phyloP scores from a whole-genome alignment of 805 yeast species.

The Suhomyces pyralidae region DNA sequence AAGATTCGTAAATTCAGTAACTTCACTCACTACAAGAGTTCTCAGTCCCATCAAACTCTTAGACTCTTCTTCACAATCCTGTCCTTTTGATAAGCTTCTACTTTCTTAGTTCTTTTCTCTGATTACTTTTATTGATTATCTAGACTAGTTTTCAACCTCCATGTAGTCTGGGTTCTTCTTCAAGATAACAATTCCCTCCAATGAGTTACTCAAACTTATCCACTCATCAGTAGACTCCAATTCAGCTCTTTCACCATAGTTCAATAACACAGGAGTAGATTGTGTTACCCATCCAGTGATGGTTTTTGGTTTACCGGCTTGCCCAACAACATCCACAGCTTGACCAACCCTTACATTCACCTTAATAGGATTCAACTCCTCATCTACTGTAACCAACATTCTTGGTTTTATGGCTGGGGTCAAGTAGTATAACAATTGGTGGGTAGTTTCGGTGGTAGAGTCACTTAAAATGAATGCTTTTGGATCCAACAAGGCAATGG shows the following conservation, averaged over 20 bases:
- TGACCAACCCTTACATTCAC: conserved; percentile 98
- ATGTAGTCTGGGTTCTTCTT: conserved; percentile 85
- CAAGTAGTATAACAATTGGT: conserved; percentile 78
- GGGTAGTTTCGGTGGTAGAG: conserved; percentile 47
- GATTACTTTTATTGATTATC: conserved; percentile 2
- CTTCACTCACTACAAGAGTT: not conserved
- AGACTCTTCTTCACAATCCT: no score
- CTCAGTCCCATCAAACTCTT: not conserved
- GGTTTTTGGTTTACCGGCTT: conserved; percentile 98
- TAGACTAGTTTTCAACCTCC: conserved; percentile 46
- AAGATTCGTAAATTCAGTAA: no score
- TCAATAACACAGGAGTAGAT: conserved; percentile 91
- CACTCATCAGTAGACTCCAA: conserved; percentile 87
- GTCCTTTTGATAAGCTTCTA: no score
- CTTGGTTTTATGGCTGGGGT: conserved; percentile 91
- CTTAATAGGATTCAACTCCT: conserved; percentile 83
- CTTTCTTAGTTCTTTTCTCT: not conserved
- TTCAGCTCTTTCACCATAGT: conserved; percentile 95
- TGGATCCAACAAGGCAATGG: conserved; percentile 84
- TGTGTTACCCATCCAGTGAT: conserved; percentile 99
- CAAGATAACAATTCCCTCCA: conserved; percentile 92
- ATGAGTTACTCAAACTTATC: conserved; percentile 69
- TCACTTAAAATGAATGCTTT: conserved; percentile 73
- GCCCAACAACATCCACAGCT: conserved; percentile 98
- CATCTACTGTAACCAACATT: conserved; percentile 89